phyloP scores from a whole-genome alignment of 495 filamentous ascomycete species.

The Tuber aestivum region DNA sequence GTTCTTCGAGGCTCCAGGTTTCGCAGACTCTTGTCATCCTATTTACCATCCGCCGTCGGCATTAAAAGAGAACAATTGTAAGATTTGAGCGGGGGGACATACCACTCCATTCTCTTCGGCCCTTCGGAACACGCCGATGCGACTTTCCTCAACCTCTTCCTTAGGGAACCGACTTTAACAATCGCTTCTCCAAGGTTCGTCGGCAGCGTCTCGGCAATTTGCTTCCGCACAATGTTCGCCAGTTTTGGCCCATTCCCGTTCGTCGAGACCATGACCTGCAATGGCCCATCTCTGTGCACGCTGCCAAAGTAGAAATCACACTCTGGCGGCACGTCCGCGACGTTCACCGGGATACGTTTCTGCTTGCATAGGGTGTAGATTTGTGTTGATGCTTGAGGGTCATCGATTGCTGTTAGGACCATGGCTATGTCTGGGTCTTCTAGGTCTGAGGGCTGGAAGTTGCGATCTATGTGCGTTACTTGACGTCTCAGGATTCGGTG shows the following conservation, averaged over 20 bases:
- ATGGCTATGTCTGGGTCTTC: slow-evolving; percentile 61
- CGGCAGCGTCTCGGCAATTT: slow-evolving; percentile 73
- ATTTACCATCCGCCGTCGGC: slow-evolving; percentile 45
- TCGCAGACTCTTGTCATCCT: slow-evolving; percentile 83
- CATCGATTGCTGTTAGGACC: slow-evolving; percentile 89
- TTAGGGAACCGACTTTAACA: slow-evolving; percentile 68
- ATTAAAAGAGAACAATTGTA: neutral
- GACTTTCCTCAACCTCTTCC: slow-evolving; percentile 69
- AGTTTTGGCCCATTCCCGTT: slow-evolving; percentile 94
- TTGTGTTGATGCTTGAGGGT: slow-evolving; percentile 72
- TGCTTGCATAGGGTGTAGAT: slow-evolving; percentile 92
- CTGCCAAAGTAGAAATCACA: slow-evolving; percentile 99
- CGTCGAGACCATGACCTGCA: slow-evolving; percentile 97
- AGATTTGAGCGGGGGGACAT: slow-evolving; percentile 32
- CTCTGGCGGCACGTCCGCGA: slow-evolving; percentile 92
- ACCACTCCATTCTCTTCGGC: slow-evolving; percentile 88
- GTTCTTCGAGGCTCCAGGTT: slow-evolving; percentile 73
- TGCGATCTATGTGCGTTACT: slow-evolving; percentile 70
- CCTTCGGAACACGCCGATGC: slow-evolving; percentile 69
- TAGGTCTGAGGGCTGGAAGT: slow-evolving; percentile 75
- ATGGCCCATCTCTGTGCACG: slow-evolving; percentile 85
- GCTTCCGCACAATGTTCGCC: slow-evolving; percentile 75
- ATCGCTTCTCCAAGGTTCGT: slow-evolving; percentile 74
- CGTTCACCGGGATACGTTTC: slow-evolving; percentile 78
- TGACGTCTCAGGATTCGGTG: slow-evolving; percentile 67